These are phyloP conservation scores for Tylopilus subfusipes DNA, from an alignment of 768 basidiomycete species.

Conservation along the genomic window DNA sequence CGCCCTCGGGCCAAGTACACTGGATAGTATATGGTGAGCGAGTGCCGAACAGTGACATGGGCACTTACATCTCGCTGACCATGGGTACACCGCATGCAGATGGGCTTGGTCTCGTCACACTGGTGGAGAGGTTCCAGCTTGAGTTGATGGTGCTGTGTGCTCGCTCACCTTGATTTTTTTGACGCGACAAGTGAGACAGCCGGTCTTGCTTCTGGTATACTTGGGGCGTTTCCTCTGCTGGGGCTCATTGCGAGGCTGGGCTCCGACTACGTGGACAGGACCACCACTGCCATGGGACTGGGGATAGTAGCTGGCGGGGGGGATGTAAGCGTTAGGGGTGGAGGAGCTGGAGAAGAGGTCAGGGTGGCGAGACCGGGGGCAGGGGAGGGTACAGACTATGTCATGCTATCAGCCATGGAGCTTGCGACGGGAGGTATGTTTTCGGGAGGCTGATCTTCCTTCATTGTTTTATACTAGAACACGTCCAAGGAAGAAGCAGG, in stretches of 20 bases:
- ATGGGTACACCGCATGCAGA: conserved; percentile 82
- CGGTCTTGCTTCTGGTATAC: conserved; percentile 92
- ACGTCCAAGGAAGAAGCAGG: conserved; percentile 27
- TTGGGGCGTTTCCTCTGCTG: conserved; percentile 81
- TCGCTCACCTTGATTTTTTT: conserved; percentile 88
- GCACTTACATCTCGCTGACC: conserved; percentile 73
- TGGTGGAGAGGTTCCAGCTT: conserved; percentile 27
- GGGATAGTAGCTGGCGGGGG: conserved; percentile 40
- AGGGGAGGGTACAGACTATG: conserved; percentile 45
- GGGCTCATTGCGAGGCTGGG: conserved; percentile 46
- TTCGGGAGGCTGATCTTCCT: conserved; percentile 34
- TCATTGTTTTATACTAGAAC: conserved; percentile 51
- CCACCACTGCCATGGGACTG: conserved; percentile 27
- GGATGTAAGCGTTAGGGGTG: conserved; percentile 40
- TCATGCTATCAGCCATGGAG: conserved; percentile 49
- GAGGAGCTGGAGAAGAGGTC: conserved; percentile 31
- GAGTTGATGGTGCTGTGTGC: background rate
- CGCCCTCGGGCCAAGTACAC: conserved; percentile 85
- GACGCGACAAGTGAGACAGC: conserved; percentile 88
- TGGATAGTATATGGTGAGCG: conserved; percentile 25
- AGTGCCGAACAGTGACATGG: conserved; percentile 2
- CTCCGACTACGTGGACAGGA: conserved; percentile 46
- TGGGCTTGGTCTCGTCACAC: conserved; percentile 91
- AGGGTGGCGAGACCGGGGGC: conserved; percentile 9
- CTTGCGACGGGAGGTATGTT: conserved; percentile 37